phyloP scores from a whole-genome alignment of 1,284 basidiomycete species.

The Mixia osmundae region DNA sequence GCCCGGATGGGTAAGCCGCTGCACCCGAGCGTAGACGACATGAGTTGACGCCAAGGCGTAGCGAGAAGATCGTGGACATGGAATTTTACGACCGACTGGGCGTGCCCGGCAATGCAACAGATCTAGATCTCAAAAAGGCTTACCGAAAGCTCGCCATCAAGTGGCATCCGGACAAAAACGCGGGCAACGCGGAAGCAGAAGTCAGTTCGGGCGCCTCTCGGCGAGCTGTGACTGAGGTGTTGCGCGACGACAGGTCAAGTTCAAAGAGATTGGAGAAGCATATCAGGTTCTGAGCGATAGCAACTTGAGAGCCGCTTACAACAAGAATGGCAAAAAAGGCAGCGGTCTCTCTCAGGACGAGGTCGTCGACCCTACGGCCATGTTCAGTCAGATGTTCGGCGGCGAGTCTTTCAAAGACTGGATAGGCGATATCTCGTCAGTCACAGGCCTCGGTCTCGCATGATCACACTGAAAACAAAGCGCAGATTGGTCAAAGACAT shows the following conservation, averaged over 20 bases:
- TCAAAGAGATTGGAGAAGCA: slow-evolving; percentile 68
- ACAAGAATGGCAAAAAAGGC: slow-evolving; percentile 38
- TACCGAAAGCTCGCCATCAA: slow-evolving; percentile 88
- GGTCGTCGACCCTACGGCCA: slow-evolving; percentile 15
- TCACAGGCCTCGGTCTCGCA: neutral
- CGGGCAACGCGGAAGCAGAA: slow-evolving; percentile 17
- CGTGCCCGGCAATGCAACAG: neutral
- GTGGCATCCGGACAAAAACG: slow-evolving; percentile 69
- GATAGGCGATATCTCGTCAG: slow-evolving; percentile 17
- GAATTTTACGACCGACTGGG: slow-evolving; percentile 1
- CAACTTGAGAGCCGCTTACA: slow-evolving; percentile 74
- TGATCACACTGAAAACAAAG: neutral
- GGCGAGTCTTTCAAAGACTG: slow-evolving; percentile 13
- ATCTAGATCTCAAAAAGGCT: slow-evolving; percentile 17
- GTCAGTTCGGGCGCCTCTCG: slow-evolving; percentile 26
- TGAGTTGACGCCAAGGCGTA: too few species aligned
- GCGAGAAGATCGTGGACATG: slow-evolving; percentile 7
- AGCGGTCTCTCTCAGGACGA: slow-evolving; percentile 13
- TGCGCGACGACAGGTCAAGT: too few species aligned
- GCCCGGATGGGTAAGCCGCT: neutral
- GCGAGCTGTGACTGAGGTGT: too few species aligned
- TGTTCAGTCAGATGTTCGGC: slow-evolving; percentile 15
- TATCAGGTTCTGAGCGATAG: slow-evolving; percentile 20
- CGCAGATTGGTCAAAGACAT: slow-evolving; percentile 17
- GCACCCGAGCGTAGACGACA: neutral